A percentile compares a stretch with the other conserved stretches of the same genome.
Conservation (phyloP, 2,329 filamentous ascomycete genomes). For the Colletotrichum endophyticum region DNA sequence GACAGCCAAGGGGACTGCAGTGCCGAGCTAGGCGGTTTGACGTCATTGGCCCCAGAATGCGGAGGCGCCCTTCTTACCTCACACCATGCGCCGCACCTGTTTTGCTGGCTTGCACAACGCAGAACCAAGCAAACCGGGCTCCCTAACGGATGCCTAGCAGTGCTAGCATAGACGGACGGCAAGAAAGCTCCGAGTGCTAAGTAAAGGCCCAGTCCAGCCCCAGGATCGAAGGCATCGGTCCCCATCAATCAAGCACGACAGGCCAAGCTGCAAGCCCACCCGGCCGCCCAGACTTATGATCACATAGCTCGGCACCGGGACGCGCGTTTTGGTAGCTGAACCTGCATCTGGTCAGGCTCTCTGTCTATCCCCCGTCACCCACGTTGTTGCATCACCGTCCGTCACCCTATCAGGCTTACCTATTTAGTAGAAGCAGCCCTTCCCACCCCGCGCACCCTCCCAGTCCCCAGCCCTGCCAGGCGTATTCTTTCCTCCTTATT, state of each 20-base stretch:
- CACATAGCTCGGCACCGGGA: slow-evolving; percentile 3
- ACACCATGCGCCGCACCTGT: neutral
- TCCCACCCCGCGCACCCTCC: neutral
- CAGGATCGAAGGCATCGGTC: neutral
- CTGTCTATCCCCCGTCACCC: neutral
- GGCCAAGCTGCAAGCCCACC: neutral
- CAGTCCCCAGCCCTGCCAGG: slow-evolving; percentile 9
- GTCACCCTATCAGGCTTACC: neutral
- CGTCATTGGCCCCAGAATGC: slow-evolving; percentile 21
- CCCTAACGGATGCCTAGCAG: neutral
- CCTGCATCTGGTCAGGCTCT: neutral
- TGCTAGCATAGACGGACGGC: neutral
- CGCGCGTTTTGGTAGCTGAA: slow-evolving; percentile 7
- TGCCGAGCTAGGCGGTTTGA: slow-evolving; percentile 22
- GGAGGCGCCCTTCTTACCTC: neutral
- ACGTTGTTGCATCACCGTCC: neutral
- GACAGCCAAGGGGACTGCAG: neutral
- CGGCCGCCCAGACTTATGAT: slow-evolving; percentile 16
- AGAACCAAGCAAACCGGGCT: neutral
- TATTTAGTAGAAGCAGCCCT: slow-evolving; percentile 6
- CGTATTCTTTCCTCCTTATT: neutral
- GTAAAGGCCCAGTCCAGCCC: neutral
- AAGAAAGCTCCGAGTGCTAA: neutral
- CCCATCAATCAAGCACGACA: neutral
- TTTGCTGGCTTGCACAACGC: neutral